Percentiles rank a stretch among this genome's conserved stretches.
phyloP scores from a whole-genome alignment of 805 yeast genomes.

The Kodamaea neixiangensis region DNA sequence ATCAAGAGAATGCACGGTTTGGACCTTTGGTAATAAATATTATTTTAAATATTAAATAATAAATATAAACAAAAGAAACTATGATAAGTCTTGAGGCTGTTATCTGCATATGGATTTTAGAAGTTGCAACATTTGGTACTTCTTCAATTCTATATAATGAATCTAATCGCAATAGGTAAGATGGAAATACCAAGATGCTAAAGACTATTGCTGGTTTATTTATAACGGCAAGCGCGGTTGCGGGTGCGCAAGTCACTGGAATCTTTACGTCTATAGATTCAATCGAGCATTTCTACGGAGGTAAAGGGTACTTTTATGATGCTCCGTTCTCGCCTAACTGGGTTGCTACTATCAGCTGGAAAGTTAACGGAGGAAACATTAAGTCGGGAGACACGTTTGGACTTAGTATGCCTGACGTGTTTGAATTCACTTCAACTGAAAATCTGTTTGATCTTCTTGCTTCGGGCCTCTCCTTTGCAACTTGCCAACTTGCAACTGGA shows the following conservation, averaged over 20 bases:
- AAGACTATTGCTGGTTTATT: background rate
- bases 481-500: conserved; percentile 11
- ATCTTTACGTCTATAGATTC: conserved; percentile 18
- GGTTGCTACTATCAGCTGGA: conserved; percentile 24
- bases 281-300: conserved; percentile 10
- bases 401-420: conserved; percentile 28
- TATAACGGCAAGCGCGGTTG: background rate
- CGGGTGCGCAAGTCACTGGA: conserved; percentile 16
- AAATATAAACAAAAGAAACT: too few species aligned
- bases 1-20: too few species aligned
- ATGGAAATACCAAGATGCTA: background rate
- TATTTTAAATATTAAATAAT: too few species aligned
- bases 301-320: conserved; percentile 11
- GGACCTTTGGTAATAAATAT: too few species aligned
- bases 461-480: conserved; percentile 9
- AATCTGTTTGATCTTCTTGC: conserved; percentile 12
- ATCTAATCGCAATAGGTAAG: background rate
- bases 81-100: too few species aligned
- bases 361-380: conserved; percentile 15
- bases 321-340: conserved; percentile 14
- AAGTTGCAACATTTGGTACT: too few species aligned
- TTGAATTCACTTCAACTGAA: conserved; percentile 18
- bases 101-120: too few species aligned
- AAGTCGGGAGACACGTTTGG: conserved; percentile 29
- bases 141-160: too few species aligned